Base-by-base conservation (phyloP, 192 early-diverging fungal genomes). In the Coemansia sp. region DNA sequence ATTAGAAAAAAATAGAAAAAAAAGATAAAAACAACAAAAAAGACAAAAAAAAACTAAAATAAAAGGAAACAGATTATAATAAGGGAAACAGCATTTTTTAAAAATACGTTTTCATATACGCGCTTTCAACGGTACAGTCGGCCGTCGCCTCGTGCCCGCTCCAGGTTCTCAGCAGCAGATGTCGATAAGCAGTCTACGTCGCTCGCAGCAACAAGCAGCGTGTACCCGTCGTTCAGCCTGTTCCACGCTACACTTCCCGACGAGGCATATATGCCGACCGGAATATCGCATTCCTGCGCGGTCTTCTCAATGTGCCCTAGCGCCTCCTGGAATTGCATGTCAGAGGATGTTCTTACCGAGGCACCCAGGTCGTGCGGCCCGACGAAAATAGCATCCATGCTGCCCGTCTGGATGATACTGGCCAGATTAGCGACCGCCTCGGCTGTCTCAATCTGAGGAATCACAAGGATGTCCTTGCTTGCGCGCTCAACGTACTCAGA, bases 381-480 rank as follows among this genome's bases (percentile, higher is more conserved):
- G 2, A 81, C 67, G 58, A 81, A 81, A 2, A 75, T 42, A 3
- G 78, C 78, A 47, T 81, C 78, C 60, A 67, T 51, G n/a, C 73
- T 74, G 28, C 69, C 69, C 0, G 45, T 53, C 39, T 62, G 64
- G 23, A 81, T 62, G 29, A 81, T 81, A 45, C 30, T 57, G 9
- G 63, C 46, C 65, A 81, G 54, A 50, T 81, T 81, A 1, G 24
- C 36, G 11, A 60, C 78, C 14, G 64, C 78, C 56, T 81, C 73
- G 5, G 64, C 67, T n/a, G 66, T 69, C 60, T 75, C 78, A 19
- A 81, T 81, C 69, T 81, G 73, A 23, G 78, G 78, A 46, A 81
- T 81, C 35, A 81, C 69, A 55, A 81, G 25, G 3, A 81, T 63
- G 18, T 75, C 66, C 30, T 52, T 55, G 62, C 68, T 72, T 30